Evolutionary conservation across 495 filamentous ascomycete species (phyloP), one percentile per base, ranked within the genome.

Genomic region (Xylaria cubensis): DNA sequence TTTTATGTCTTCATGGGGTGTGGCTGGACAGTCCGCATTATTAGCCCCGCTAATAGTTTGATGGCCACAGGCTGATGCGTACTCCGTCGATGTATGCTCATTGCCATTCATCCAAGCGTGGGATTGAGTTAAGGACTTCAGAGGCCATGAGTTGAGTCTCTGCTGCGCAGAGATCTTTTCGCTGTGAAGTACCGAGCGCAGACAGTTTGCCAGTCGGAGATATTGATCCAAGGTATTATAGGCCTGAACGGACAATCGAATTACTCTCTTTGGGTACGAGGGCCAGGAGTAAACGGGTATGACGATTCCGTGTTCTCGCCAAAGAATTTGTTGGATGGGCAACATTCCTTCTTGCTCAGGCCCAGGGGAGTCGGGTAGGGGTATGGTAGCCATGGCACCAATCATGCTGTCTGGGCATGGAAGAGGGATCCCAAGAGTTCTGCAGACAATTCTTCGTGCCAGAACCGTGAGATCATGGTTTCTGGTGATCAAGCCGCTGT

Each of bases 271-370:
- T 1, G 56, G 56, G 9, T 61, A 61, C 19, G 56, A 32, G 1
- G 56, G 56, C 56, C 56, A 61, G 29, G 56, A 61, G 56, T 61
- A 61, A 36, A 61, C 34, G 19, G 56, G 56, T 17, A 61, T 61
- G 15, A 61, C 34, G 19, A 61, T 61, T 4, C 56, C 56, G 34
- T 61, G 56, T 39, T 61, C 56, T 61, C 34, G 26, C 56, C 56
- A 61, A 15, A 61, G 56, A 12, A 39, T 61, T n/a, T 61, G 56
- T 36, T 61, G 56, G 15, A 61, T 61, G 3, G 56, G 56, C 12
- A 61, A 4, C 56, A 61, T 61, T 19, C 56, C 55, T 29, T 61
- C 56, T 32, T 61, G 29, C 15, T 61, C 56, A 5, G 56, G 56
- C 8, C 17, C 56, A 3, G 56, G 56, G 34, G 56, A 61, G 32